Conservation (phyloP, 352 stramenopile genomes). For the Nothophytophthora sp. region DNA sequence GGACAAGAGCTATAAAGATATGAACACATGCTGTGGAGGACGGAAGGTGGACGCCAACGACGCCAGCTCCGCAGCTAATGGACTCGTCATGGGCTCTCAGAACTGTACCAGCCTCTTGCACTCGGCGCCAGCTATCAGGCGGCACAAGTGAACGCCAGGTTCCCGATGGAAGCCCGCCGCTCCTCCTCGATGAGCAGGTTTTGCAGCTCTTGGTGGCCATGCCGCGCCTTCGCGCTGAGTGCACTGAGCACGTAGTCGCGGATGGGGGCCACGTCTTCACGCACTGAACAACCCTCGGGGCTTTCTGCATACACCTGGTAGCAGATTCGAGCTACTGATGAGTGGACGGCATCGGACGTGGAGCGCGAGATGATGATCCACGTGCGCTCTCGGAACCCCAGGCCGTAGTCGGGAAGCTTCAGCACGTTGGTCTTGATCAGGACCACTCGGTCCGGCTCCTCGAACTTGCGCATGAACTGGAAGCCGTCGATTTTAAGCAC, state of each 20-base stretch:
- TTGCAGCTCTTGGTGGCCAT: constrained; percentile 30
- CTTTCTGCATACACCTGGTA: constrained; percentile 35
- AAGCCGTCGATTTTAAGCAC: constrained; percentile 30
- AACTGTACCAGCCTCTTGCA: constrained; percentile 17
- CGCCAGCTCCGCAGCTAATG: constrained; percentile 9
- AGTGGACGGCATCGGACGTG: constrained; percentile 21
- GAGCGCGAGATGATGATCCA: constrained; percentile 38
- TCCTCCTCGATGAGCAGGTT: constrained; percentile 33
- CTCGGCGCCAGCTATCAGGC: no score
- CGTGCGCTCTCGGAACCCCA: constrained; percentile 28
- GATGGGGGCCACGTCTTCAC: constrained; percentile 16
- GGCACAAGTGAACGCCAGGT: no score
- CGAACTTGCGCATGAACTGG: constrained; percentile 38
- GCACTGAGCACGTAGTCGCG: constrained; percentile 31
- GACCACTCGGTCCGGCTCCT: constrained; percentile 29
- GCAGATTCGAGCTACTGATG: constrained; percentile 27
- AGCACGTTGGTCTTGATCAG: constrained; percentile 31
- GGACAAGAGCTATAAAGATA: no score
- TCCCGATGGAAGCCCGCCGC: constrained; percentile 15
- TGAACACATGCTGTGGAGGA: neutral
- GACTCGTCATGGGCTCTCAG: no score
- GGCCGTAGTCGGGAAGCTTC: constrained; percentile 24
- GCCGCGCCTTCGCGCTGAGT: constrained; percentile 28
- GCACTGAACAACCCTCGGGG: constrained; percentile 11
- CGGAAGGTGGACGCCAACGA: neutral